Base-by-base conservation (phyloP, 1,284 basidiomycete genomes). In the Pterula multifida region DNA sequence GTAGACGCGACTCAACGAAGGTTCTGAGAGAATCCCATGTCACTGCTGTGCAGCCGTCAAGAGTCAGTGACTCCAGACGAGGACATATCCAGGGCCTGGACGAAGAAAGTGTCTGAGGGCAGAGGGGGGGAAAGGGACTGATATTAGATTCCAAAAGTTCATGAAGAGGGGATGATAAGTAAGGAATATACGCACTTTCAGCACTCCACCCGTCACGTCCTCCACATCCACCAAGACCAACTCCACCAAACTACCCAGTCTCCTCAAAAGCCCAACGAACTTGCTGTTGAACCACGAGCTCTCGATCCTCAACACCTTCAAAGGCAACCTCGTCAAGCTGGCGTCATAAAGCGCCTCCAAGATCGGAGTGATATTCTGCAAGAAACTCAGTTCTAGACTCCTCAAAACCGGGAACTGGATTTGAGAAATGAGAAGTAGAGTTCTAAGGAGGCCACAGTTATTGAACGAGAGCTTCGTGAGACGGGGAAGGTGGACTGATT, bases 1-100 rank as follows among this genome's bases (percentile, higher is more conserved):
- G 79, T 44, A 86, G 71, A 36, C 85, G 78, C 36, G 81, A 79
- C 65, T 88, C 85, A 50, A 88, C 75, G 50, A 87, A 74, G 44
- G 70, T 66, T 32, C 85, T 82, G 12, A 88, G 67, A 26, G 79
- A 73, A 57, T 87, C 85, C 84, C 84, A 88, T 53, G 85, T 80
- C 52, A 85, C 63, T 24, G 72, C 68, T n/a, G 78, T 80, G 60
- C 85, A 88, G 46, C 83, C 84, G 53, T 86, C 81, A 47, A 88
- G 64, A 51, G 67, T 73, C 49, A 88, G 64, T 12, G 62, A 67
- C 51, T 79, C 76, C 36, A 89, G 67, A 53, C 75, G 76, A 6
- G 85, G 82, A 59, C 83, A 85, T 45, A 79, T 68, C 82, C 84
- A 87, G 42, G 81, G 77, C 56, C 81, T 80, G n/a, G 82, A 75